Percentiles rank a stretch among this genome's conserved stretches.
Conservation (phyloP, 2,329 filamentous ascomycete genomes). For the Colletotrichum ledebouriae region DNA sequence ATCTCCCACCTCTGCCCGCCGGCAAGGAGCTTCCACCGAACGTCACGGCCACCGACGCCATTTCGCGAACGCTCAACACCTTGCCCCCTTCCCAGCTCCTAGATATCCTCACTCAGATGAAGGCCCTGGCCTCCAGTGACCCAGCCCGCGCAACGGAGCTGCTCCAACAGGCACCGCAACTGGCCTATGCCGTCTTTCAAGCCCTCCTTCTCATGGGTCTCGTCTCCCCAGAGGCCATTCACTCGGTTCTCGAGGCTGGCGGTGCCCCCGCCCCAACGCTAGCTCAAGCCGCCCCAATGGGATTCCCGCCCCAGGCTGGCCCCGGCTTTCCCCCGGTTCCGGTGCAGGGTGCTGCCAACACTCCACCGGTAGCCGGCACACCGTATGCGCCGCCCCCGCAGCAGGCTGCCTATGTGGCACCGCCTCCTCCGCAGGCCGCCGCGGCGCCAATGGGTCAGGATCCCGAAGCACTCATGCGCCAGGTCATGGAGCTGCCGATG, state of each 20-base stretch:
- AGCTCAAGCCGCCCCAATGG: constrained; percentile 34
- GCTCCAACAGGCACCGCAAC: constrained; percentile 88
- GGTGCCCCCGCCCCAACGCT: constrained; percentile 54
- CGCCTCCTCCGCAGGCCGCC: constrained; percentile 46
- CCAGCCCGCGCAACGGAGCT: constrained; percentile 88
- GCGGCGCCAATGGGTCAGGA: constrained; percentile 62
- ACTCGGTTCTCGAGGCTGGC: constrained; percentile 79
- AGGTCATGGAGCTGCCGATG: constrained; percentile 84
- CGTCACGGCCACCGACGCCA: constrained; percentile 88
- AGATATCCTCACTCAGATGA: constrained; percentile 95
- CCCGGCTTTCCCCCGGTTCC: constrained; percentile 53
- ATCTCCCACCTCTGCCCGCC: constrained; percentile 83
- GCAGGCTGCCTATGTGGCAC: constrained; percentile 53
- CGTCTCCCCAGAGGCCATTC: constrained; percentile 86
- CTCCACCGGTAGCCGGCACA: constrained; percentile 60
- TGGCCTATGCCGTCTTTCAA: constrained; percentile 96
- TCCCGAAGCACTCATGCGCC: constrained; percentile 81
- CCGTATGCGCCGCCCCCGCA: constrained; percentile 62
- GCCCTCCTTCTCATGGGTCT: constrained; percentile 92
- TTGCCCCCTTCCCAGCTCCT: constrained; percentile 90
- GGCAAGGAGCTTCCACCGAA: constrained; percentile 88
- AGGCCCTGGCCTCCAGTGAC: constrained; percentile 85
- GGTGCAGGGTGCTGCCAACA: constrained; percentile 55
- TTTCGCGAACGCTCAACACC: constrained; percentile 89
- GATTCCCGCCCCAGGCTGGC: constrained; percentile 45